Percentiles rank a stretch among this genome's conserved stretches.
Evolutionary conservation across 108 stramenopile genomes (phyloP).

Genomic region (Parietichytrium sp.): DNA sequence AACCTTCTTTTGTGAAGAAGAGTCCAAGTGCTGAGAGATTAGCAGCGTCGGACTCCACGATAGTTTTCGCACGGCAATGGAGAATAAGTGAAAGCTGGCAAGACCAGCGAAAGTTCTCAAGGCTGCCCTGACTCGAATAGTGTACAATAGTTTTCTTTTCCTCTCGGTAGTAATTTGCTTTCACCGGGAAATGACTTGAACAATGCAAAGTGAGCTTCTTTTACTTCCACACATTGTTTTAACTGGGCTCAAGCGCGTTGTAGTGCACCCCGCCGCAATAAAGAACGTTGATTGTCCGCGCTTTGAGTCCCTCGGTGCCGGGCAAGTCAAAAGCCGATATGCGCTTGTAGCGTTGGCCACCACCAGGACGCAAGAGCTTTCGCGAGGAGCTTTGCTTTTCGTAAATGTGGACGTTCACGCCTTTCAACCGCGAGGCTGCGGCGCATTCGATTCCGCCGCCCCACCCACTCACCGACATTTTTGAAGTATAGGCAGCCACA

Average conservation of each 20-base stretch:
- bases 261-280: conserved; percentile 53
- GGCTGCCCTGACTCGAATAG: too few species aligned
- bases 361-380: not conserved
- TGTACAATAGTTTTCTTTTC: too few species aligned
- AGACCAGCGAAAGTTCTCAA: too few species aligned
- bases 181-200: too few species aligned
- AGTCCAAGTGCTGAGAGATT: too few species aligned
- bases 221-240: too few species aligned
- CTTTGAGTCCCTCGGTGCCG: not conserved
- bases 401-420: conserved; percentile 46
- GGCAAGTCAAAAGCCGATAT: conserved; percentile 42
- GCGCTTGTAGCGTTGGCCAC: conserved; percentile 38
- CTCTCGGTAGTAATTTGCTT: too few species aligned
- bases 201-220: too few species aligned
- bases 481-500: conserved; percentile 8
- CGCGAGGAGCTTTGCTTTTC: not conserved
- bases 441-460: conserved; percentile 54
- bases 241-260: conserved; percentile 42
- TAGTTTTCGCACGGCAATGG: too few species aligned
- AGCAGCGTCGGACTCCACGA: too few species aligned
- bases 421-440: conserved; percentile 5
- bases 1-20: too few species aligned
- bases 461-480: conserved; percentile 42
- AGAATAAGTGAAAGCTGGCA: too few species aligned
- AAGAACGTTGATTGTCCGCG: conserved; percentile 17